Conservation (phyloP, 2,329 filamentous ascomycete genomes). For the Tolypocladium nubicola region DNA sequence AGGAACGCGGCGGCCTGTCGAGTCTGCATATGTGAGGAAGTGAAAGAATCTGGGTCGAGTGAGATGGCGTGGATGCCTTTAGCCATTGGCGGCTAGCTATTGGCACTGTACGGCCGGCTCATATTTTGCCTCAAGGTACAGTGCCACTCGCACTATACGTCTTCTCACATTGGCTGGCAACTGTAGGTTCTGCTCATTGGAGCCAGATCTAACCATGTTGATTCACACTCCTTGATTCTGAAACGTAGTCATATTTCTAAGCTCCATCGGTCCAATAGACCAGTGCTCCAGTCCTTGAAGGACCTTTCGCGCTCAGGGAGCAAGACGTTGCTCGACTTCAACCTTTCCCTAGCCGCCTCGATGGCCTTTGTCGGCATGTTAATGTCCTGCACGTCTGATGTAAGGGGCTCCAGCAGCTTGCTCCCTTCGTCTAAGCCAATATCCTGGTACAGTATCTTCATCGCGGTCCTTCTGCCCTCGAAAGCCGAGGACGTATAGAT, state of each 20-base stretch:
- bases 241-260: not conserved
- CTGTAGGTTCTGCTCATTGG: not conserved
- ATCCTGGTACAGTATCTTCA: conserved; percentile 43
- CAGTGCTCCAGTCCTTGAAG: conserved; percentile 59
- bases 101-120: not conserved
- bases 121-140: not conserved
- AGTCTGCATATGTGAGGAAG: not conserved
- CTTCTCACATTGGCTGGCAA: not conserved
- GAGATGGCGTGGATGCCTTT: not conserved
- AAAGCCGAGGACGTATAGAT: conserved; percentile 34
- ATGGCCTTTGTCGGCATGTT: conserved; percentile 42
- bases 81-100: not conserved
- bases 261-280: conserved; percentile 40
- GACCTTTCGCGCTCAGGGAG: conserved; percentile 44
- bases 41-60: not conserved
- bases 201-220: not conserved
- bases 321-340: conserved; percentile 37
- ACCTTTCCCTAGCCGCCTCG: conserved; percentile 25
- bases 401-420: conserved; percentile 37
- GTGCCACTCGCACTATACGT: not conserved
- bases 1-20: not conserved
- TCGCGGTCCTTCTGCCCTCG: conserved; percentile 23
- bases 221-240: not conserved
- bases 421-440: conserved; percentile 33
- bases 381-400: conserved; percentile 49